phyloP scores from a whole-genome alignment of 768 basidiomycete species.

The Kwoniella newhampshirensis region DNA sequence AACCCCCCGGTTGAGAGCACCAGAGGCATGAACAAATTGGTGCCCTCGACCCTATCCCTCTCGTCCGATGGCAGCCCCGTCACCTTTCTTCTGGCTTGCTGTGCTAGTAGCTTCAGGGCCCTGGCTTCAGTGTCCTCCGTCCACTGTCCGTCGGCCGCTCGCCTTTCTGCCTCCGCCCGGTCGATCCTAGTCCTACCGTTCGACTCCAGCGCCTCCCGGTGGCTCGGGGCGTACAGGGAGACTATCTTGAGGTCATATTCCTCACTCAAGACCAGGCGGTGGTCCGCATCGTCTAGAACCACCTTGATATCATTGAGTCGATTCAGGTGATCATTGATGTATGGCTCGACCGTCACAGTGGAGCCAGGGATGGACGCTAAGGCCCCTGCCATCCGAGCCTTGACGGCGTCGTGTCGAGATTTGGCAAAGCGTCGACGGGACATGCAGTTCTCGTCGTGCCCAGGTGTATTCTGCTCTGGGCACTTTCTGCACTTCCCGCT shows the following conservation, averaged over 20 bases:
- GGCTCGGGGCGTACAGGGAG: background rate
- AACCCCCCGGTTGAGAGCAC: conserved; percentile 7
- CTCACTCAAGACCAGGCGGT: background rate
- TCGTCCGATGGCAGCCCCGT: background rate
- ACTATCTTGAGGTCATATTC: conserved; percentile 2
- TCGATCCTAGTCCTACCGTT: background rate
- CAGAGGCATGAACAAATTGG: background rate
- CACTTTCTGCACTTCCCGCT: background rate
- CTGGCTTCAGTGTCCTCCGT: background rate
- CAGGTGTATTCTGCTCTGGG: background rate
- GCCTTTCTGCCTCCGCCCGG: background rate
- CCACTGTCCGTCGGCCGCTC: background rate
- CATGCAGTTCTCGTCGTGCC: conserved; percentile 8
- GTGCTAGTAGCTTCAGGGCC: background rate
- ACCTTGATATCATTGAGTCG: background rate
- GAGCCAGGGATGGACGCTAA: background rate
- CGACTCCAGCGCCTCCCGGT: background rate
- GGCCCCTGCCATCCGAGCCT: background rate
- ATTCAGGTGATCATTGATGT: background rate
- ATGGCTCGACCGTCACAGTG: background rate
- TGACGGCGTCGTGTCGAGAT: conserved; percentile 6
- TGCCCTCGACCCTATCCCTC: background rate
- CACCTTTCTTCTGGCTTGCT: conserved; percentile 7
- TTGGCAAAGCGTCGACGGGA: background rate
- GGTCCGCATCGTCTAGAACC: background rate